Evolutionary conservation across 2,329 filamentous ascomycete species (phyloP).

Genomic region (Neofusicoccum cordaticola): DNA sequence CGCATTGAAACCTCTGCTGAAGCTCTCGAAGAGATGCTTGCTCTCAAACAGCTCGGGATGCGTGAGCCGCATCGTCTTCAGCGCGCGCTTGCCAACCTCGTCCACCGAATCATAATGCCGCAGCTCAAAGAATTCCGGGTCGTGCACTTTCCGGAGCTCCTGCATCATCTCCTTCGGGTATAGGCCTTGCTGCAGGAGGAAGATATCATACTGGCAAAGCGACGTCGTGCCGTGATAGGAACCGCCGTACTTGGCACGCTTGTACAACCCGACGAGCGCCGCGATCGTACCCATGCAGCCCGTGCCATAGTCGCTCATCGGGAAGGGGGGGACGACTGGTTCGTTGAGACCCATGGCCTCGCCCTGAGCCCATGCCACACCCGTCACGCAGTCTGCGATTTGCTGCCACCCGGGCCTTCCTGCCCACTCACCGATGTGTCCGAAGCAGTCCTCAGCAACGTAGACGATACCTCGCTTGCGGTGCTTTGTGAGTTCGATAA

Average conservation of each 20-base stretch:
- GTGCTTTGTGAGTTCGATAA: constrained; percentile 52
- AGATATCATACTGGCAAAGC: constrained; percentile 66
- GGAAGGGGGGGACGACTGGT: constrained; percentile 63
- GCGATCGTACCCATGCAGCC: constrained; percentile 70
- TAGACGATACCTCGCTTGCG: constrained; percentile 64
- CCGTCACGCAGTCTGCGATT: constrained; percentile 65
- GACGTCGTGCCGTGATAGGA: constrained; percentile 65
- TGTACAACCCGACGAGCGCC: constrained; percentile 62
- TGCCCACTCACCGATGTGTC: constrained; percentile 62
- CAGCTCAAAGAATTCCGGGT: constrained; percentile 55
- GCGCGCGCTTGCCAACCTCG: constrained; percentile 59
- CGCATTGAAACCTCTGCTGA: constrained; percentile 42
- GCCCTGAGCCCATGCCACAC: constrained; percentile 62
- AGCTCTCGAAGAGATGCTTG: constrained; percentile 49
- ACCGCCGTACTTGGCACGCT: constrained; percentile 61
- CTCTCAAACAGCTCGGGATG: constrained; percentile 56
- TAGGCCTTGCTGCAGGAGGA: constrained; percentile 60
- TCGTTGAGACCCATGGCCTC: constrained; percentile 59
- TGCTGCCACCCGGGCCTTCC: constrained; percentile 68
- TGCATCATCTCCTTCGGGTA: constrained; percentile 55
- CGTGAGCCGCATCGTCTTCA: constrained; percentile 53
- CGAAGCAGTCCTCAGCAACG: constrained; percentile 71
- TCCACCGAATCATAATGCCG: constrained; percentile 64
- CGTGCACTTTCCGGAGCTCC: constrained; percentile 49
- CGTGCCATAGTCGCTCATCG: constrained; percentile 64